phyloP scores from a whole-genome alignment of 441 rosid genomes.

The Erodium trifolium region DNA sequence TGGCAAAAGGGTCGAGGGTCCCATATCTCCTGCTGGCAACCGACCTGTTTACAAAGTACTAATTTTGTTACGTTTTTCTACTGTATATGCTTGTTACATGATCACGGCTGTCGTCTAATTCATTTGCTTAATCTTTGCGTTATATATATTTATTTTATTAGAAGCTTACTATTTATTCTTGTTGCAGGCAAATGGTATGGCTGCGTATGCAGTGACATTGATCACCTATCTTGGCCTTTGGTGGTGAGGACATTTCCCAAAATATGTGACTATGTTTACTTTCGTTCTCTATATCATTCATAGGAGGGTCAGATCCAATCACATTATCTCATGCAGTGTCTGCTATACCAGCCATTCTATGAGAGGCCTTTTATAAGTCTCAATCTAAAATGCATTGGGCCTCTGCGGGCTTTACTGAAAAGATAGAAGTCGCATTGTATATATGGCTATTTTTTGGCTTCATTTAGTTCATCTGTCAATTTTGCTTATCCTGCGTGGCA shows the following conservation, averaged over 20 bases:
- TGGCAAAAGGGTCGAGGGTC: slow-evolving; percentile 85
- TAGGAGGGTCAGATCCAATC: no score
- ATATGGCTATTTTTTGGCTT: not conserved
- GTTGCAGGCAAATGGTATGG: slow-evolving; percentile 82
- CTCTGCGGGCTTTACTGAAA: no score
- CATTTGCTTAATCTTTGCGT: not conserved
- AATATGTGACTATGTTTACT: not conserved
- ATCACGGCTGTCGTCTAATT: not conserved
- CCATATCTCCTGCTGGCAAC: slow-evolving; percentile 76
- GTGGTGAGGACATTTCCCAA: slow-evolving; percentile 53
- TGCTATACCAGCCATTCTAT: no score
- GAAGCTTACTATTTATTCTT: slow-evolving; percentile 12
- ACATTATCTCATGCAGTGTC: no score
- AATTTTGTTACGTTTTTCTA: not conserved
- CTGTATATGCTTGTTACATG: not conserved
- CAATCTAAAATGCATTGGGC: no score
- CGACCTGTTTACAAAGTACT: slow-evolving; percentile 81
- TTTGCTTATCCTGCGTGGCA: not conserved
- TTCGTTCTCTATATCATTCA: not conserved
- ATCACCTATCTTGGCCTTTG: slow-evolving; percentile 73
- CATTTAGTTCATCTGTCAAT: not conserved
- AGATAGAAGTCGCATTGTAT: not conserved
- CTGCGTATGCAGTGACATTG: slow-evolving; percentile 65
- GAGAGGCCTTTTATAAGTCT: no score
- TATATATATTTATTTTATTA: not conserved